Evolutionary conservation across 176 grass and related monocot species (phyloP).

Genomic region (Zoysia japonica): DNA sequence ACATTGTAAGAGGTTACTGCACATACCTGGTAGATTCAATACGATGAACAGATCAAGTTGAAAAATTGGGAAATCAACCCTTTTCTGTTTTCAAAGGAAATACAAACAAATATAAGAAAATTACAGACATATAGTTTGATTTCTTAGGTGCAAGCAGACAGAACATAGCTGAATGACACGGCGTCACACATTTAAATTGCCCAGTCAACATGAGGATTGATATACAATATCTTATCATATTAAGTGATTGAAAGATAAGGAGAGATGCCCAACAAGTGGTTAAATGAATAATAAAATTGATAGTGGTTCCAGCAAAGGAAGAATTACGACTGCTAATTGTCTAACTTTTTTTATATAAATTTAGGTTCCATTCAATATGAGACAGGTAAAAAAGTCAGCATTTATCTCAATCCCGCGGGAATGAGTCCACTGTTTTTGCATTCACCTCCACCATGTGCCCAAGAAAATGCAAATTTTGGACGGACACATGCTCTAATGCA

Average conservation of each 20-base stretch:
- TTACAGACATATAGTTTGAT: no score
- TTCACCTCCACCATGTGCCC: background rate
- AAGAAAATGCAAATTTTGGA: background rate
- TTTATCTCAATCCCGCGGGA: background rate
- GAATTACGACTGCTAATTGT: background rate
- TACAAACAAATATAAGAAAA: no score
- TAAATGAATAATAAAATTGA: background rate
- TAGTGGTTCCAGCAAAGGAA: background rate
- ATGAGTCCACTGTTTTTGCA: slow-evolving; percentile 9
- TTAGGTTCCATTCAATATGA: background rate
- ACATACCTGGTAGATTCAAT: no score
- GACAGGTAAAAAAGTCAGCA: background rate
- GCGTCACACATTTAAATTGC: no score
- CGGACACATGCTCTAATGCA: no score
- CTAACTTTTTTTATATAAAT: background rate
- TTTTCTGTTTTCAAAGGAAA: no score
- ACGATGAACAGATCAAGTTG: no score
- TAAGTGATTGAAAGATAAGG: background rate
- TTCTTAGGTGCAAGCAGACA: no score
- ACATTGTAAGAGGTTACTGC: no score
- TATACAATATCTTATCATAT: background rate
- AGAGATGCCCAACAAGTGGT: background rate
- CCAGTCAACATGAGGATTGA: no score
- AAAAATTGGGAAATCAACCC: no score
- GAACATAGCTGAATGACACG: no score